phyloP scores from a whole-genome alignment of 306 rosid species.

The Cyamopsis tetragonoloba region DNA sequence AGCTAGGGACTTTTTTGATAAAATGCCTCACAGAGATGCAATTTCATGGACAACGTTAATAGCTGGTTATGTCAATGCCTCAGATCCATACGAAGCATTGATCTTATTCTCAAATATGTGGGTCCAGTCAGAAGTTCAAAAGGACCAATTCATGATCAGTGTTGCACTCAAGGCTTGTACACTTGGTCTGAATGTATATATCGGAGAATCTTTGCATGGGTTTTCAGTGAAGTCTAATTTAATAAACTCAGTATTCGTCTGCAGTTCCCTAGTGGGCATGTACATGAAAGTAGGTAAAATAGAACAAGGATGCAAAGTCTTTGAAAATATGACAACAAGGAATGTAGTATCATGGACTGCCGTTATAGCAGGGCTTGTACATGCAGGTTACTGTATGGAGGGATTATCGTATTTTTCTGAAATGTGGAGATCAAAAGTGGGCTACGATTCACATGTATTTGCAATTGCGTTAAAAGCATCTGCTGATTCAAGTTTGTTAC shows the following conservation, averaged over 20 bases:
- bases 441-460: constrained; percentile 54
- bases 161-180: constrained; percentile 70
- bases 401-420: constrained; percentile 63
- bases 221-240: constrained; percentile 59
- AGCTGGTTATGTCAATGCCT: constrained; percentile 47
- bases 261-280: constrained; percentile 68
- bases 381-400: constrained; percentile 43
- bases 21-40: constrained; percentile 49
- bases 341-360: constrained; percentile 79
- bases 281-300: constrained; percentile 63
- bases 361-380: constrained; percentile 69
- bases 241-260: constrained; percentile 61
- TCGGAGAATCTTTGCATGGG: constrained; percentile 59
- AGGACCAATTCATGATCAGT: constrained; percentile 59
- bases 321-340: constrained; percentile 45
- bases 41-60: constrained; percentile 60
- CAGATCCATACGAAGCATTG: constrained; percentile 49
- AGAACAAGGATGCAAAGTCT: constrained; percentile 51
- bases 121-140: constrained; percentile 39
- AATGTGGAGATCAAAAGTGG: constrained; percentile 72
- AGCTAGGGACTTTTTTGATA: constrained; percentile 56
- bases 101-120: constrained; percentile 48
- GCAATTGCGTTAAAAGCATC: constrained; percentile 69
- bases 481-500: constrained; percentile 58
- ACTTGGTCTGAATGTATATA: constrained; percentile 29